Percentiles rank a stretch among this genome's conserved stretches.
These are phyloP conservation scores for Artomyces pyxidatus DNA, from an alignment of 768 basidiomycete species.

Conservation along the genomic window DNA sequence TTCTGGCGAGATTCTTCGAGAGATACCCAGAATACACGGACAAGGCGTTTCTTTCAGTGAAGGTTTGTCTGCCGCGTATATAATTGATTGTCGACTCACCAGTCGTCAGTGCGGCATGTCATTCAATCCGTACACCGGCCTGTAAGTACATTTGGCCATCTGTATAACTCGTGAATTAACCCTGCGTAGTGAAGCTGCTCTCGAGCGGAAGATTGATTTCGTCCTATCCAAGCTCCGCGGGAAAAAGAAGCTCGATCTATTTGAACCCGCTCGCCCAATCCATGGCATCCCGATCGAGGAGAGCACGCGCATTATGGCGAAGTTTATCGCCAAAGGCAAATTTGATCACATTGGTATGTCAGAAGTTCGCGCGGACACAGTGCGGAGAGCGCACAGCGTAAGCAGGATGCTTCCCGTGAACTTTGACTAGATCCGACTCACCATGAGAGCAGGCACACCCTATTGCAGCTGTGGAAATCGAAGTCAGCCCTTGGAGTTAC, in stretches of 20 bases:
- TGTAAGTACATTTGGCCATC: slow-evolving; percentile 2
- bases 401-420: slow-evolving; percentile 35
- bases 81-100: too few relatives aligned
- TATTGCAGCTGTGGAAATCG: slow-evolving; percentile 57
- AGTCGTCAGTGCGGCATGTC: slow-evolving; percentile 11
- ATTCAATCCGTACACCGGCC: slow-evolving; percentile 5
- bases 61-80: slow-evolving; percentile 23
- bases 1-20: slow-evolving; percentile 42
- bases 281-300: slow-evolving; percentile 38
- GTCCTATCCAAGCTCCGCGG: slow-evolving; percentile 31
- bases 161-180: background rate
- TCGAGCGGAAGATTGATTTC: slow-evolving; percentile 11
- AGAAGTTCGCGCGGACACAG: slow-evolving; percentile 42
- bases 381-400: slow-evolving; percentile 28
- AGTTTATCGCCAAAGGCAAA: slow-evolving; percentile 43
- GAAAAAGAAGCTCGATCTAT: slow-evolving; percentile 55
- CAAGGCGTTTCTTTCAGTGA: slow-evolving; percentile 41
- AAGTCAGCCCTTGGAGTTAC: slow-evolving; percentile 56
- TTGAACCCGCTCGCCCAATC: slow-evolving; percentile 44
- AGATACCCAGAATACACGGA: slow-evolving; percentile 36
- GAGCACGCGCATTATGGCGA: slow-evolving; percentile 31
- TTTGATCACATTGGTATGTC: slow-evolving; percentile 55
- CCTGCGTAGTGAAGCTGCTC: slow-evolving; percentile 1
- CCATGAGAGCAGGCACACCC: slow-evolving; percentile 6
- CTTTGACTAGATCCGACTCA: background rate